These are phyloP conservation scores for Lenzites betulinus DNA, from an alignment of 768 basidiomycete genomes.

Conservation along the genomic window DNA sequence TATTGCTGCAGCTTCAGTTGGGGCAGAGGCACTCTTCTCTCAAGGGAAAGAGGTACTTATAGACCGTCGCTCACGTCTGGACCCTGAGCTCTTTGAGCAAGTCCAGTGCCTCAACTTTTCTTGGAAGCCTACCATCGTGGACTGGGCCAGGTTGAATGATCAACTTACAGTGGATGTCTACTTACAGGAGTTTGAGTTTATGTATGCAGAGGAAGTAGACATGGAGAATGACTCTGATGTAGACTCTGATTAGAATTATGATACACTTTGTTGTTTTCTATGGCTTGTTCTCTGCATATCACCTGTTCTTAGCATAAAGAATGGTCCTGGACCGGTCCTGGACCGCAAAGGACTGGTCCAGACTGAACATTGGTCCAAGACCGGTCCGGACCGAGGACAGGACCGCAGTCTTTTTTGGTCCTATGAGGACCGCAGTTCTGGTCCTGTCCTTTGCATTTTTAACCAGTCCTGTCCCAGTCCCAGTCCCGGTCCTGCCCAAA, in stretches of 20 bases:
- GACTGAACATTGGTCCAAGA: neutral
- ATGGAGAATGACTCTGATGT: neutral
- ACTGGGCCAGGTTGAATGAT: neutral
- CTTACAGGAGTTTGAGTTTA: neutral
- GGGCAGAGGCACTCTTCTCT: neutral
- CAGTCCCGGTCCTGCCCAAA: neutral
- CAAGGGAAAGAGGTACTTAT: neutral
- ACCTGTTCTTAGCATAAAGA: too few species aligned
- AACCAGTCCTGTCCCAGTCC: neutral
- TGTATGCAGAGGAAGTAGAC: neutral
- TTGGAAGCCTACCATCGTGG: neutral
- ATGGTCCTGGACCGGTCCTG: too few species aligned
- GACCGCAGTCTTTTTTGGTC: neutral
- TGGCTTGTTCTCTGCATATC: too few species aligned
- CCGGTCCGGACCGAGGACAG: neutral
- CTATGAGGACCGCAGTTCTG: neutral
- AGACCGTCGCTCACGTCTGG: neutral
- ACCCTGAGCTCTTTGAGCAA: neutral
- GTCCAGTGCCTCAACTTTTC: neutral
- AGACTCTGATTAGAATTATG: too few species aligned
- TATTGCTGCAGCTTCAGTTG: neutral
- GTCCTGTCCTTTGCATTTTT: neutral
- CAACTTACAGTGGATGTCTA: neutral
- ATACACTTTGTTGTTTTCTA: too few species aligned
- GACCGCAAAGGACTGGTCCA: neutral